These are phyloP conservation scores for Santalum album DNA, from an alignment of 164 flowering plant genomes.

Conservation along the genomic window DNA sequence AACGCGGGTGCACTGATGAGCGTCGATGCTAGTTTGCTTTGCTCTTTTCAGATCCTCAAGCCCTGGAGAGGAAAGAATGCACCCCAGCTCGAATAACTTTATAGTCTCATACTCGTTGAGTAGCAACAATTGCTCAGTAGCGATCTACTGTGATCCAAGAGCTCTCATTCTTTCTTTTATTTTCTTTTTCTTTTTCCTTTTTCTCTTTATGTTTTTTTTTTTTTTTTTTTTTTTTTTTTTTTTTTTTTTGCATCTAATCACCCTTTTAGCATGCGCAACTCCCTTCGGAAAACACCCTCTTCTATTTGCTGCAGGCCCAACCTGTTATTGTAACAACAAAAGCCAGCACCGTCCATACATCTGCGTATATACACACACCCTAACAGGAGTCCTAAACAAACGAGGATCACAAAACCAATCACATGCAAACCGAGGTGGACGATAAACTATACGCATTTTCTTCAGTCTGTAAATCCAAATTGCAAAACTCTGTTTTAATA, in stretches of 20 bases:
- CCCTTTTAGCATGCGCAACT: too few relatives aligned
- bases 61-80: conserved; percentile 23
- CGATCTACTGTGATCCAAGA: too few relatives aligned
- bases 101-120: background rate
- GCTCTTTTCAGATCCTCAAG: conserved; percentile 49
- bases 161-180: too few relatives aligned
- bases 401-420: background rate
- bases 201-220: too few relatives aligned
- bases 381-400: background rate
- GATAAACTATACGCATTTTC: background rate
- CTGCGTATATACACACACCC: too few relatives aligned
- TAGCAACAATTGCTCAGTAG: too few relatives aligned
- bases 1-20: conserved; percentile 54
- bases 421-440: background rate
- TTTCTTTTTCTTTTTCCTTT: too few relatives aligned
- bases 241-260: too few relatives aligned
- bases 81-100: background rate
- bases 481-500: background rate
- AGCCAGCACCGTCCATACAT: background rate
- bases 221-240: too few relatives aligned
- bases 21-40: conserved; percentile 42
- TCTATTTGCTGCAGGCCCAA: too few relatives aligned
- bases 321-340: too few relatives aligned
- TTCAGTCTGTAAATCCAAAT: background rate
- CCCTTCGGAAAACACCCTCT: too few relatives aligned